Conservation (phyloP, 768 basidiomycete species). For the Rhodotorula graminis region DNA sequence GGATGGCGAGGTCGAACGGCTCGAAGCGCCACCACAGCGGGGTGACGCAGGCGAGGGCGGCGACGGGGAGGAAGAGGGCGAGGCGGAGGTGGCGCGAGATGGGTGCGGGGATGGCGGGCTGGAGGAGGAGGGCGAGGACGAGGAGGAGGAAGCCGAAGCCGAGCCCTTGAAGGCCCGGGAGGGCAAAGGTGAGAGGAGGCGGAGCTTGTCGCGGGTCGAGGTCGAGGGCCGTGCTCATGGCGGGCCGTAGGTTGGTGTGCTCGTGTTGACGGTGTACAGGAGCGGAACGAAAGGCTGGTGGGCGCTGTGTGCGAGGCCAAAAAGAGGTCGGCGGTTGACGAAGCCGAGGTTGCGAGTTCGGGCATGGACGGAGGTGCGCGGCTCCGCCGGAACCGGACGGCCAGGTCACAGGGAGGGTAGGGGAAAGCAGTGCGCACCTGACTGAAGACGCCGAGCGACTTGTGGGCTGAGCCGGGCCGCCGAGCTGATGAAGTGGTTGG, state of each 20-base stretch:
- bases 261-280: too few species aligned
- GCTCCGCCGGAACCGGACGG: not conserved
- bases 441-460: not conserved
- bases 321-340: not conserved
- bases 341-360: not conserved
- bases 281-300: too few species aligned
- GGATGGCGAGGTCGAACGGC: not conserved
- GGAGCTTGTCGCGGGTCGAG: not conserved
- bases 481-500: too few species aligned
- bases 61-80: constrained; percentile 5
- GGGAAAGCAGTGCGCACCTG: not conserved
- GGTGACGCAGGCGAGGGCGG: not conserved
- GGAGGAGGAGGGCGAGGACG: constrained; percentile 26
- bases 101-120: constrained; percentile 17
- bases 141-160: constrained; percentile 8
- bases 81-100: constrained; percentile 1
- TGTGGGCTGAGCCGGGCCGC: too few species aligned
- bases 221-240: not conserved
- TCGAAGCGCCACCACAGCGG: constrained; percentile 2
- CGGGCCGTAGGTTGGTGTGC: not conserved
- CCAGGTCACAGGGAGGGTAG: too few species aligned
- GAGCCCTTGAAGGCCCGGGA: constrained; percentile 4
- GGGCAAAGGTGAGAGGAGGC: not conserved
- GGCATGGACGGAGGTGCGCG: too few species aligned
- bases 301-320: not conserved